phyloP scores from a whole-genome alignment of 2,329 filamentous ascomycete species.

The Aspergillus ruber region DNA sequence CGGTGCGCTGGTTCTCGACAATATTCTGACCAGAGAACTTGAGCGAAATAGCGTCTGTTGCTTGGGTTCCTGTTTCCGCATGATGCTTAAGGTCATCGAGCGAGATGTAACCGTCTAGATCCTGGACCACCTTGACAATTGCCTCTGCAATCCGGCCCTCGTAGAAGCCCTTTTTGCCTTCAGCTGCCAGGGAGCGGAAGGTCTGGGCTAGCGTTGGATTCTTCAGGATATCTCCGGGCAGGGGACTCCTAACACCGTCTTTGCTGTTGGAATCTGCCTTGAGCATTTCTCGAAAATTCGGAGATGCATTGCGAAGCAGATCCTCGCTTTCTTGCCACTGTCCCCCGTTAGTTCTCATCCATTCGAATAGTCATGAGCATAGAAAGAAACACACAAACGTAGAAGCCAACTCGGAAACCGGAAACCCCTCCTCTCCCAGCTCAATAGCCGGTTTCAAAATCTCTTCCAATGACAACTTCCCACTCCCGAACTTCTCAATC shows the following conservation, averaged over 20 bases:
- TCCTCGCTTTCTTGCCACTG: conserved; percentile 68
- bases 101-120: conserved; percentile 69
- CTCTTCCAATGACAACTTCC: conserved; percentile 68
- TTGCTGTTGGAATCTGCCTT: conserved; percentile 64
- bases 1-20: conserved; percentile 39
- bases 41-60: conserved; percentile 78
- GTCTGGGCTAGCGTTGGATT: conserved; percentile 76
- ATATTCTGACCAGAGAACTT: conserved; percentile 64
- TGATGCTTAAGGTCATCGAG: conserved; percentile 77
- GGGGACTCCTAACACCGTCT: conserved; percentile 67
- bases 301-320: conserved; percentile 64
- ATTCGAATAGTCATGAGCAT: background rate
- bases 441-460: conserved; percentile 77
- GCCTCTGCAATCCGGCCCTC: conserved; percentile 73
- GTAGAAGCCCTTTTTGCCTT: conserved; percentile 91
- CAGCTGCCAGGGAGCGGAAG: conserved; percentile 67
- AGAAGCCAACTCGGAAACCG: conserved; percentile 74
- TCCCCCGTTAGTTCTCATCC: background rate
- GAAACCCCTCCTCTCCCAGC: conserved; percentile 81
- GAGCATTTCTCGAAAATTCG: conserved; percentile 81
- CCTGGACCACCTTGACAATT: conserved; percentile 68
- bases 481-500: conserved; percentile 81
- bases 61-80: conserved; percentile 64
- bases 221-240: conserved; percentile 79
- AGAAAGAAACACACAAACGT: conserved; percentile 51